A percentile compares a stretch with the other conserved stretches of the same genome.
Evolutionary conservation across 805 yeast species (phyloP).

Genomic region (Hanseniaspora singularis): DNA sequence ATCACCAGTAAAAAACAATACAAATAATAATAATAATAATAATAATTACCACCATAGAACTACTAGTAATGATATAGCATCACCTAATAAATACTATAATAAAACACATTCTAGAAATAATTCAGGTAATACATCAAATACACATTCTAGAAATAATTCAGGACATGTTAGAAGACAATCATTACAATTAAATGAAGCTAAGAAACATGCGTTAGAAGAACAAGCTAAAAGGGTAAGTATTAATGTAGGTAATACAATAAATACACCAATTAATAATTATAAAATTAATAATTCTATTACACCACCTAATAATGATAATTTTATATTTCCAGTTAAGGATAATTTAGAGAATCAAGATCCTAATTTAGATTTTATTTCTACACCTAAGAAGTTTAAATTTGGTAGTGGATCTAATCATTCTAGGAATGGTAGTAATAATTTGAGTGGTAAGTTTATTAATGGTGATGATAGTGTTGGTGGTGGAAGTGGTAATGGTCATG

Average conservation of each 20-base stretch:
- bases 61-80: no score
- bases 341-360: neutral
- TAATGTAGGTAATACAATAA: no score
- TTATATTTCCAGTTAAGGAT: no score
- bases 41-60: no score
- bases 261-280: conserved; percentile 19
- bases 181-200: conserved; percentile 81
- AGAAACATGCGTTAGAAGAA: conserved; percentile 88
- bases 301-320: no score
- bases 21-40: conserved; percentile 1
- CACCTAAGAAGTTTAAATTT: conserved; percentile 24
- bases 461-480: no score
- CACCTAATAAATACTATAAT: conserved; percentile 7
- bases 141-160: conserved; percentile 30
- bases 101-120: conserved; percentile 14
- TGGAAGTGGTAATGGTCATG: no score
- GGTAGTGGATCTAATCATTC: conserved; percentile 46
- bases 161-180: conserved; percentile 82
- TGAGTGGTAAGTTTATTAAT: conserved; percentile 15
- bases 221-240: conserved; percentile 68
- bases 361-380: conserved; percentile 10
- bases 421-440: conserved; percentile 39
- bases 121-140: conserved; percentile 25
- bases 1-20: conserved; percentile 16
- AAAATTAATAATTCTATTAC: no score